Evolutionary conservation across 1,139 yeast species (phyloP).

Genomic region (Diutina scorzettiae): DNA sequence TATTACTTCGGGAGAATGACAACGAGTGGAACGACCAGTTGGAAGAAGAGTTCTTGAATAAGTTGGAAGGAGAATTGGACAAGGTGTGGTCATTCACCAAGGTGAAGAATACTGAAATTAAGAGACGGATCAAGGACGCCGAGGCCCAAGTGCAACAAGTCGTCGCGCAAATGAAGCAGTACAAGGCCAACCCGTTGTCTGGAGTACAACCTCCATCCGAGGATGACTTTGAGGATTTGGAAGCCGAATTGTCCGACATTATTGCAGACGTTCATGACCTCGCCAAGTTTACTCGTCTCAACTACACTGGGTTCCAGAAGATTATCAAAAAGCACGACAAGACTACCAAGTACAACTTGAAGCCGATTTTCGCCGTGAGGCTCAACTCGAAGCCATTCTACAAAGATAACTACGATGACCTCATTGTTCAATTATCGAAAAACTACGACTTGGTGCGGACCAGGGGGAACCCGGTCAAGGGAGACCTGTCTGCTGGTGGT

Average conservation of each 20-base stretch:
- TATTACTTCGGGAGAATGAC: conserved; percentile 44
- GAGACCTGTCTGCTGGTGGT: conserved; percentile 96
- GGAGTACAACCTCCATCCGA: conserved; percentile 32
- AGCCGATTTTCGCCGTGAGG: conserved; percentile 88
- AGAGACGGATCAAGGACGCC: conserved; percentile 70
- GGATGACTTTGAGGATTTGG: conserved; percentile 82
- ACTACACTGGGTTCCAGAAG: conserved; percentile 93
- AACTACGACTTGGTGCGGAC: conserved; percentile 89
- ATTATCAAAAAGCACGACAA: conserved; percentile 95
- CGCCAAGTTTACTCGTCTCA: conserved; percentile 83
- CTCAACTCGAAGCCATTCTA: conserved; percentile 89
- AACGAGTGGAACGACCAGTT: conserved; percentile 58
- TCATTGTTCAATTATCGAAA: conserved; percentile 81
- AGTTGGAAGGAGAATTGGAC: conserved; percentile 72
- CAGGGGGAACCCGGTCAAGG: conserved; percentile 86
- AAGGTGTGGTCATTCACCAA: conserved; percentile 85
- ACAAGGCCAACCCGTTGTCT: conserved; percentile 9
- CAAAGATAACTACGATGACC: conserved; percentile 83
- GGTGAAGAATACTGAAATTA: conserved; percentile 75
- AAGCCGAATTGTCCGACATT: conserved; percentile 82
- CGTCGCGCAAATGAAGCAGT: conserved; percentile 28
- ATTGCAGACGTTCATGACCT: conserved; percentile 96
- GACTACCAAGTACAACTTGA: conserved; percentile 67
- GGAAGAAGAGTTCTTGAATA: conserved; percentile 70
- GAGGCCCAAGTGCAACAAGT: conserved; percentile 58